Conservation (phyloP, 192 early-diverging fungal genomes). For the Backusella macrospora region DNA sequence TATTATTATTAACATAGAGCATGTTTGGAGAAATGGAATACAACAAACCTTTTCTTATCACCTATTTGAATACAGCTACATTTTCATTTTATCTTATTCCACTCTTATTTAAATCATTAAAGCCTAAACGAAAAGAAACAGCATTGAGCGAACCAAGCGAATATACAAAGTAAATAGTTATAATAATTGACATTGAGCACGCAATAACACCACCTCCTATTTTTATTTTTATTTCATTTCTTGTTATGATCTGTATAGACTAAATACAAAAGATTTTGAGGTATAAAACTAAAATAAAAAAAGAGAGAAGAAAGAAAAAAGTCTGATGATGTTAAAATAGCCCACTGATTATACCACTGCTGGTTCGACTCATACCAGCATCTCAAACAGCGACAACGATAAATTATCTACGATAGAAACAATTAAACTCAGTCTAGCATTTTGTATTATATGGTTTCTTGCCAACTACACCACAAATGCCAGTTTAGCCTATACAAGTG, state of each 20-base stretch:
- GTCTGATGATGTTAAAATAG: neutral
- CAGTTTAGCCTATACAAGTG: conserved; percentile 73
- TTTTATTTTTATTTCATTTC: neutral
- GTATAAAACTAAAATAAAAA: neutral
- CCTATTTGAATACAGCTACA: conserved; percentile 78
- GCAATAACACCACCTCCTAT: neutral
- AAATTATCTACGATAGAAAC: conserved; percentile 46
- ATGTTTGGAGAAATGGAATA: conserved; percentile 71
- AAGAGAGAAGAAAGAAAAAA: neutral
- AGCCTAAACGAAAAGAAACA: neutral
- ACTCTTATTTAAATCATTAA: conserved; percentile 32
- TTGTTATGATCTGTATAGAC: neutral
- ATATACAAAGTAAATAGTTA: conserved; percentile 6
- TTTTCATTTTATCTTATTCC: conserved; percentile 75
- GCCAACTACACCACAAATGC: conserved; percentile 78
- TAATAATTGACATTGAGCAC: neutral
- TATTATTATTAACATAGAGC: conserved; percentile 44
- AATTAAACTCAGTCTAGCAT: conserved; percentile 63
- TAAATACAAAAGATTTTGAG: conserved; percentile 4
- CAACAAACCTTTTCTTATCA: conserved; percentile 79
- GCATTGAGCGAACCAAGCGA: neutral
- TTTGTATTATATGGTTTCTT: conserved; percentile 82
- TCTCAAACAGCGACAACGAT: neutral
- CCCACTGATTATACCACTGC: neutral
- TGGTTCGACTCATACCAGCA: neutral